Base-by-base conservation (phyloP, 345 rosid species). In the Hibiscus tridactylites region DNA sequence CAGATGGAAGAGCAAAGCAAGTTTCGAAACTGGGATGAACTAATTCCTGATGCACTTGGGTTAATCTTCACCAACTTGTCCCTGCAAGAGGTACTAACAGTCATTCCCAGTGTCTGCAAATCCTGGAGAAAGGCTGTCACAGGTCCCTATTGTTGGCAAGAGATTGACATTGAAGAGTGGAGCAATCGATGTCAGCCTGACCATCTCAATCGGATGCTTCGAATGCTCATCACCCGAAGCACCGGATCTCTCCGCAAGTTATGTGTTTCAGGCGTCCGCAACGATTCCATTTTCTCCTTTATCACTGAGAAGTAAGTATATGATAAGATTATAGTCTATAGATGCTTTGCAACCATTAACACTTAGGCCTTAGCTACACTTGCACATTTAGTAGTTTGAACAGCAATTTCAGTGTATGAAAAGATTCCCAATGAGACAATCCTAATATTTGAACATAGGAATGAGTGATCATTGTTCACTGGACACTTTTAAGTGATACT, bases 81-180 rank as follows among this genome's bases (percentile, higher is more conserved):
- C 57, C 90, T 93, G 15, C 71, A 85, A 64, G 98, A 91, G 78
- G 33, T 83, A 37, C 71, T 93, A 42, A 90, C 96, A 13, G 93
- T 91, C 54, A 83, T 91, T 46, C 94, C 98, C 4, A 73, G 85
- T 39, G 97, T 93, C 37, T 93, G 97, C 82, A 93, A 93, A 80
- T 87, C 96, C 19, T 93, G 97, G 98, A 71, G 77, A 76, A 84
- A 80, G 79, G 87, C 85, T 28, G 96, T 93, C 28, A 76, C 75
- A 13, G 97, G 97, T 70, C 94, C 98, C 70, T 91, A 91, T 72
- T 93, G 98, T 75, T 93, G 97, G 98, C 98, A 91, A 77, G 94
- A 89, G 85, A 85, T 93, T 44, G 90, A 90, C 79, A 82, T 93
- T 73, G 94, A 86, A 78, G 86, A 88, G 21, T 91, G 94, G 92